Base-by-base conservation (phyloP, 2,329 filamentous ascomycete genomes). In the Fusarium sp. region DNA sequence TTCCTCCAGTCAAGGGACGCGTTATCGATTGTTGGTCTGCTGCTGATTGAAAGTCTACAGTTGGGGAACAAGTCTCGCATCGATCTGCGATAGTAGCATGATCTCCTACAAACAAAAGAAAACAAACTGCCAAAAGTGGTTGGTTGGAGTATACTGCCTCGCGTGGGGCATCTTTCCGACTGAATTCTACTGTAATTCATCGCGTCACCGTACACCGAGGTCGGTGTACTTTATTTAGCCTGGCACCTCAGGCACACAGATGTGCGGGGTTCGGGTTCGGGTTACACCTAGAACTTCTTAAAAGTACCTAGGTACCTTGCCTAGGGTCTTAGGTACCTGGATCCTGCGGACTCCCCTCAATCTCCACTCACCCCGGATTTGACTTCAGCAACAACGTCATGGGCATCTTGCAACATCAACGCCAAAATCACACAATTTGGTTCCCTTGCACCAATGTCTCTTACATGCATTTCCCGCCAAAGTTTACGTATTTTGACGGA, bases 361-460 rank as follows among this genome's bases (percentile, higher is more conserved):
- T 45, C 57, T 60, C 62, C 52, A 60, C 55, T 54, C 66, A 68
- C 66, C 65, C 67, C 49, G 43, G 59, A 60, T 48, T 65, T 38
- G 51, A 45, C 10, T 31, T 17, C 10, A 33, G 33, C 19, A 47
- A 60, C 19, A 47, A 60, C 65, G 60, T 69, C 67, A 69, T 65
- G 49, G 39, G n/a, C 25, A 17, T 23, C 23, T 52, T 32, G 44
- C 67, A 56, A 70, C 67, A 70, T 68, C 38, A 49, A 58, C 61
- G 56, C 67, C 63, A 70, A 70, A 70, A 70, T 70, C 63, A 68
- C 67, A 70, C 67, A 69, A 70, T 68, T 39, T 44, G 44, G 19
- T 23, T 32, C 45, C 23, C 23, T 46, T 51, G 43, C 39, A 41
- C 41, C 53, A 43, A 36, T 43, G 42, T 38, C 43, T 33, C 49